Base-by-base conservation (phyloP, 1,284 basidiomycete genomes). In the Coriolopsis trogii region DNA sequence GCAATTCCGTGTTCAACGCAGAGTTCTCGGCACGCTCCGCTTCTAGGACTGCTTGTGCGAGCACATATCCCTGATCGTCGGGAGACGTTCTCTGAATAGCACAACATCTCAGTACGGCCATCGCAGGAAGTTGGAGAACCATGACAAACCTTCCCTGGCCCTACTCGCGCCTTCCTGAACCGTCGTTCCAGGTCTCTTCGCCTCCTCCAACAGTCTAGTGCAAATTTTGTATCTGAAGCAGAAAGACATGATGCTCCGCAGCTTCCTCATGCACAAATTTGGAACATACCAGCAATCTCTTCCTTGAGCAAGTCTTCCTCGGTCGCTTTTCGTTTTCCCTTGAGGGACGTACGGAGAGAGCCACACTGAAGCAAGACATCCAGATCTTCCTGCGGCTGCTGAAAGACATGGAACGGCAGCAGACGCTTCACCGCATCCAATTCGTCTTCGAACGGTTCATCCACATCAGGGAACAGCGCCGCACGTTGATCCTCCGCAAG, bases 361-460 rank as follows among this genome's bases (percentile, higher is more conserved):
- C 75, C 46, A 8, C 59, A 20, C 16, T 41, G 55, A 25, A 46
- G 30, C 12, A 55, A 13, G 4, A n/a, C 34, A 16, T 70, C 66
- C 51, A 88, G 59, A 61, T 91, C 89, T 37, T 84, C 81, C 49
- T 70, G 70, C 0, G 88, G 88, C 50, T 88, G 84, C 58, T 87
- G 85, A 59, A 85, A 89, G 45, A 91, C 70, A 64, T 91, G 89
- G 65, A 88, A 91, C 0, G 89, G 89, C 21, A 91, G 69, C 15
- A 91, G 72, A 44, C 88, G 77, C 15, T 78, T 75, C 20, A 90
- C 73, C 2, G 75, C 84, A 63, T 91, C 89, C 5, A 70, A 62
- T 10, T 75, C 68, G 62, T 87, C 81, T 18, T 61, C 53, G 60
- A 91, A 91, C 1, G 88, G 83, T 0, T 81, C 74, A 47, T 89